phyloP scores from a whole-genome alignment of 2,329 filamentous ascomycete genomes.

The Clonostachys rhizophaga region DNA sequence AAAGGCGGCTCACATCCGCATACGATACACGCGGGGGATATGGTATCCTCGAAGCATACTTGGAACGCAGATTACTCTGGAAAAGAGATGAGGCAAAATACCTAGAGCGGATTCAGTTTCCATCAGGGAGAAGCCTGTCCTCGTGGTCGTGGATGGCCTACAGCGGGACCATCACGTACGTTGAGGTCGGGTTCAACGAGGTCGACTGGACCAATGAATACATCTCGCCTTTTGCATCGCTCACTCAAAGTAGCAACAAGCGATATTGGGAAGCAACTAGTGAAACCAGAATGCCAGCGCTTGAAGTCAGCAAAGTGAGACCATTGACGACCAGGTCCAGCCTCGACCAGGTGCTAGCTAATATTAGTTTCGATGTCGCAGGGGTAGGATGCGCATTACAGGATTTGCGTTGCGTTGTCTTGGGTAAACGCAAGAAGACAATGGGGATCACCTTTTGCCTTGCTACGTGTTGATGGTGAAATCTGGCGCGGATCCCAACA shows the following conservation, averaged over 20 bases:
- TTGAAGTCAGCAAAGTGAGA: constrained; percentile 11
- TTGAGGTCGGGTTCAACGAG: not conserved
- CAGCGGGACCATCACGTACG: not conserved
- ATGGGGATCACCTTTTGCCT: too few relatives aligned
- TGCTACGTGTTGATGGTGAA: too few relatives aligned
- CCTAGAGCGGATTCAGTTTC: not conserved
- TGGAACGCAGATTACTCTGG: not conserved
- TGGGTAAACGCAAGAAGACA: too few relatives aligned
- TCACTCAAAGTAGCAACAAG: not conserved
- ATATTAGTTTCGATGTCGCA: too few relatives aligned
- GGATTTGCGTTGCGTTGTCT: too few relatives aligned
- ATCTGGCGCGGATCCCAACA: too few relatives aligned
- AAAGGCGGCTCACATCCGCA: not conserved
- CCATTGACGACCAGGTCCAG: too few relatives aligned
- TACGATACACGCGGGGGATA: not conserved
- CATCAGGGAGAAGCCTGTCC: not conserved
- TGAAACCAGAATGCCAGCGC: not conserved
- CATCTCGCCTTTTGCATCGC: not conserved
- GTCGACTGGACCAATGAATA: not conserved
- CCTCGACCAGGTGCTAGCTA: too few relatives aligned
- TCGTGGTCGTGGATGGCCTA: not conserved
- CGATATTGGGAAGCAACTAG: not conserved
- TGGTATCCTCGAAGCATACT: not conserved
- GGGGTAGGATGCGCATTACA: too few relatives aligned
- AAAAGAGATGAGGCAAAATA: not conserved